Percentiles rank a stretch among this genome's conserved stretches.
phyloP scores from a whole-genome alignment of 1,139 yeast species.

The Candida smagusa region DNA sequence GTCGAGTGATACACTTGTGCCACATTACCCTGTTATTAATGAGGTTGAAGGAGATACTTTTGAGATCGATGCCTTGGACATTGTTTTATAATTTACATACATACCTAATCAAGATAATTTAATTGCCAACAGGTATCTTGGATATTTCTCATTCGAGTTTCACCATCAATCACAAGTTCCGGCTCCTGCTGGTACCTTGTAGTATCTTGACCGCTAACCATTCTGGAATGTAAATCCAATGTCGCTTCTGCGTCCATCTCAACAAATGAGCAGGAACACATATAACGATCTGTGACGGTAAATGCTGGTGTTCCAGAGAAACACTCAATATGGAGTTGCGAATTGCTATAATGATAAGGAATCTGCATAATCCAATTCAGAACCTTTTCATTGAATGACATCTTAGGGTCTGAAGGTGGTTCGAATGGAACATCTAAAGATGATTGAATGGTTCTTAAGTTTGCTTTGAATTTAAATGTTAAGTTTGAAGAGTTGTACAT shows the following conservation, averaged over 20 bases:
- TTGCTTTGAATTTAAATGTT: no score
- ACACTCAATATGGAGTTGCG: constrained; percentile 30
- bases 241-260: constrained; percentile 35
- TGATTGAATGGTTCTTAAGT: not conserved
- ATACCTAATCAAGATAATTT: not conserved
- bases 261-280: constrained; percentile 10
- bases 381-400: constrained; percentile 63
- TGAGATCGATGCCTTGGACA: constrained; percentile 37
- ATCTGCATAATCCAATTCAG: constrained; percentile 55
- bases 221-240: constrained; percentile 50
- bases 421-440: constrained; percentile 24
- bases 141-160: no score
- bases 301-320: constrained; percentile 43
- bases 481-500: not conserved
- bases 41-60: constrained; percentile 20
- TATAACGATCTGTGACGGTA: constrained; percentile 1
- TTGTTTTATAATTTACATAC: constrained; percentile 21
- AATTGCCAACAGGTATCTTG: no score
- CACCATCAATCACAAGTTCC: constrained; percentile 15
- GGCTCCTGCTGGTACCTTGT: constrained; percentile 37
- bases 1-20: constrained; percentile 73
- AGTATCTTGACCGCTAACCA: constrained; percentile 45
- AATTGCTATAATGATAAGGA: constrained; percentile 36
- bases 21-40: constrained; percentile 68
- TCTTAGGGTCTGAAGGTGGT: constrained; percentile 56